Base-by-base conservation (phyloP, 768 basidiomycete species). In the Dendrothele bispora region DNA sequence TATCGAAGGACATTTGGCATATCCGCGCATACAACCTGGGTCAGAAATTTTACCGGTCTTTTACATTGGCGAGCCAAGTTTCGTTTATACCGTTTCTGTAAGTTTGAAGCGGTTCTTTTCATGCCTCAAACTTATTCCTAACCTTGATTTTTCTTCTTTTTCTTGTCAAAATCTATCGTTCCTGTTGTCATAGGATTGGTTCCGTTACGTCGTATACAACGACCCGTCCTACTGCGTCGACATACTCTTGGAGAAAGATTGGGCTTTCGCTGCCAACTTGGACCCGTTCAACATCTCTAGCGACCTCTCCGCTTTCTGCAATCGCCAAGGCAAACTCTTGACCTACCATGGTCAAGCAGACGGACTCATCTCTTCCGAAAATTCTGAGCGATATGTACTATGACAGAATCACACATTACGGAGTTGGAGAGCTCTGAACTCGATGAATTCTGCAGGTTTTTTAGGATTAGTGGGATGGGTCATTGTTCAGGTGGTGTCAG, bases 401-500 rank as follows among this genome's bases (percentile, higher is more conserved):
- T 41, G 51, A 56, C 27, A n/a, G 49, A 58, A 17, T 47, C 57
- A 17, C 35, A 50, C 28, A 49, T 52, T 11, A 56, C 56, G 48
- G 52, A 43, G 24, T 32, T 45, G 15, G 46, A 46, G 4, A 42
- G 27, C 17, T 28, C 43, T 14, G 51, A 51, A 6, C 35, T 58
- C n/a, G 57, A 60, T 52, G 49, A 52, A 11, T 60, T 56, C 38
- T 60, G 56, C 41, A 50, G 59, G 11, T 52, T 60, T 35, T 60
- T 60, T 53, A 38, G 54, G 21, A 46, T 56, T 14, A 55, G 57
- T 11, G 59, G 59, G 21, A 56, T 55, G 56, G 42, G 42, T 20
- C 59, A 60, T 39, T 60, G 59, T 39, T 18, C 37, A 7, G 49
- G 46, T 32, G 57, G 57, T 7, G 43, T 41, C 4, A 54, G 55